Percentiles rank a stretch among this genome's conserved stretches.
phyloP scores from a whole-genome alignment of 1,284 basidiomycete species.

The Ustilago shanxiensis region DNA sequence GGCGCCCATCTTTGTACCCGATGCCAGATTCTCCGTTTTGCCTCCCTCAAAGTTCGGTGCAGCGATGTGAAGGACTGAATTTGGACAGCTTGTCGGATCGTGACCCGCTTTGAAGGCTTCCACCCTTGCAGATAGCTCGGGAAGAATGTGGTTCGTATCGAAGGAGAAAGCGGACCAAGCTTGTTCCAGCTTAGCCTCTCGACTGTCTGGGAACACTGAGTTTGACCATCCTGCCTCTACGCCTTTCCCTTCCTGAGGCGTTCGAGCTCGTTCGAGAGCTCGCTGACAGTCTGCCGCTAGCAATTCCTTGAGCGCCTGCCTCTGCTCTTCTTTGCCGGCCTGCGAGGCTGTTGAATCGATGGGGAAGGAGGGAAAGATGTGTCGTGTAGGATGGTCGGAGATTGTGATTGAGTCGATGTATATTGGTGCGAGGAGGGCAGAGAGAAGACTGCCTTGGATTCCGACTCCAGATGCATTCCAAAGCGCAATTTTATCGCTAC shows the following conservation, averaged over 20 bases:
- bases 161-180: constrained; percentile 21
- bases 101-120: neutral
- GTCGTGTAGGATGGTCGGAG: constrained; percentile 26
- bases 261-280: constrained; percentile 9
- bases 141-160: neutral
- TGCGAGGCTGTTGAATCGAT: neutral
- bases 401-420: constrained; percentile 38
- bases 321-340: neutral
- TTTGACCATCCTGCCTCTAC: constrained; percentile 22
- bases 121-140: neutral
- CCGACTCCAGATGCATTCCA: constrained; percentile 47
- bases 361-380: constrained; percentile 37
- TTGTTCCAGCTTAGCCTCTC: constrained; percentile 14
- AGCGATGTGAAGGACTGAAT: constrained; percentile 23
- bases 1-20: constrained; percentile 41
- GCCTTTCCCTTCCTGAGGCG: neutral
- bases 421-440: constrained; percentile 39
- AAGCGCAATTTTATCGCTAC: constrained; percentile 58
- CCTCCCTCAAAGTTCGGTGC: neutral
- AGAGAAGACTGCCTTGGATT: constrained; percentile 55
- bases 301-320: constrained; percentile 16
- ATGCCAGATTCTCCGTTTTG: constrained; percentile 32
- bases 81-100: constrained; percentile 31
- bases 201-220: constrained; percentile 17
- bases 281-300: constrained; percentile 21